These are phyloP conservation scores for Tetradesmus lagerheimii DNA, from an alignment of 139 green algal species.

Conservation along the genomic window DNA sequence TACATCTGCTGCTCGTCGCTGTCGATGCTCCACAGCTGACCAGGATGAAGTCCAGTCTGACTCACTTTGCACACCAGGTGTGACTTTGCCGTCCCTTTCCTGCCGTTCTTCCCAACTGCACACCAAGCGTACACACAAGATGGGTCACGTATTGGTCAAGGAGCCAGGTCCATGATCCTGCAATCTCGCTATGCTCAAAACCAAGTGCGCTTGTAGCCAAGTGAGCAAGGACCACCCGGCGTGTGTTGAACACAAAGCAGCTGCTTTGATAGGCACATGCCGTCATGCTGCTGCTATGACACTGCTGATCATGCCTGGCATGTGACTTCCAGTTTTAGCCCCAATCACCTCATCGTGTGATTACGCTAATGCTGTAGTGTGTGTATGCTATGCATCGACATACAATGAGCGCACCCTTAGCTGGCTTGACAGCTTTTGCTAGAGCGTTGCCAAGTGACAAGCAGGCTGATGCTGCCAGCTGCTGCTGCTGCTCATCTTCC, in stretches of 20 bases:
- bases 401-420: not conserved
- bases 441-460: not conserved
- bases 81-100: not conserved
- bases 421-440: not conserved
- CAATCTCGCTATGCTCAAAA: no score
- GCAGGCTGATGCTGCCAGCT: not conserved
- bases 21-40: no score
- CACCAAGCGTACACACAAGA: not conserved
- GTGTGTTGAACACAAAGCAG: no score
- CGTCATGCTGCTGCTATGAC: no score
- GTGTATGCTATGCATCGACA: not conserved
- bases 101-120: conserved; percentile 4
- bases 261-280: no score
- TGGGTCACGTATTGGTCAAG: not conserved
- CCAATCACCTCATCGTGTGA: no score
- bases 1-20: not conserved
- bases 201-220: no score
- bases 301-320: no score
- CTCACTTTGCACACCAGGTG: conserved; percentile 40
- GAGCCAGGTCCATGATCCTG: no score
- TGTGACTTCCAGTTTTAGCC: no score
- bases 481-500: not conserved
- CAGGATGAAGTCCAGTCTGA: not conserved
- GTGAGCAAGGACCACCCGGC: no score
- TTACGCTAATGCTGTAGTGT: no score